These are phyloP conservation scores for Flueggea neowawraea DNA, from an alignment of 441 rosid genomes.

Conservation along the genomic window DNA sequence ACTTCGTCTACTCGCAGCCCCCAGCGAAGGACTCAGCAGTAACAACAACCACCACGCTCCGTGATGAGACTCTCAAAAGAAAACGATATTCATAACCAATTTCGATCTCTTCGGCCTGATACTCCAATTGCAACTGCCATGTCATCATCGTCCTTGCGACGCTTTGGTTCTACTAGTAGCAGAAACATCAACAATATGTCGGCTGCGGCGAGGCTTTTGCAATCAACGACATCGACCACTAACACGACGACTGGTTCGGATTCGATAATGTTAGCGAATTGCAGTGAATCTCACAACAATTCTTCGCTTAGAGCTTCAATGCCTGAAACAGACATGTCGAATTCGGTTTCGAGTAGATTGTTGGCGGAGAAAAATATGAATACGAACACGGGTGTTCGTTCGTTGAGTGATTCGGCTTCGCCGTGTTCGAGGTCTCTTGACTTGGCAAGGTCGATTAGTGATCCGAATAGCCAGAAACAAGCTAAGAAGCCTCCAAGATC, in stretches of 20 bases:
- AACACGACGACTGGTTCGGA: background rate
- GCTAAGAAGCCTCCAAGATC: background rate
- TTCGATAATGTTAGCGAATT: background rate
- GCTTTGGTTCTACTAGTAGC: slow-evolving; percentile 23
- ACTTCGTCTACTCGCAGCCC: background rate
- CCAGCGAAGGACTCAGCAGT: slow-evolving; percentile 23
- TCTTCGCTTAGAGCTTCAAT: slow-evolving; percentile 32
- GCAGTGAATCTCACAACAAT: slow-evolving; percentile 6
- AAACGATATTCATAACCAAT: slow-evolving; percentile 1
- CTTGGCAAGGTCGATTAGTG: slow-evolving; percentile 35
- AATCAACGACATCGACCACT: slow-evolving; percentile 16
- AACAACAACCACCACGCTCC: slow-evolving; percentile 33
- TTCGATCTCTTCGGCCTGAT: slow-evolving; percentile 27
- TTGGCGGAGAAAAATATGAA: slow-evolving; percentile 32
- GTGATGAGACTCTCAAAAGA: slow-evolving; percentile 30
- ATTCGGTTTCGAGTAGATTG: slow-evolving; percentile 24
- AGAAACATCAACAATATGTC: slow-evolving; percentile 25
- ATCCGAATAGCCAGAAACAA: slow-evolving; percentile 14
- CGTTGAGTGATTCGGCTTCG: slow-evolving; percentile 19
- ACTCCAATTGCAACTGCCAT: slow-evolving; percentile 29
- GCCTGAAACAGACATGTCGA: slow-evolving; percentile 26
- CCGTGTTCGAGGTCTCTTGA: slow-evolving; percentile 51
- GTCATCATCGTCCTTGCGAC: slow-evolving; percentile 25
- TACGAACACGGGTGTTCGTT: background rate
- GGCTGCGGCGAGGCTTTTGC: slow-evolving; percentile 58